These are phyloP conservation scores for Colletotrichum orbiculare DNA, from an alignment of 2,329 filamentous ascomycete genomes.

Conservation along the genomic window DNA sequence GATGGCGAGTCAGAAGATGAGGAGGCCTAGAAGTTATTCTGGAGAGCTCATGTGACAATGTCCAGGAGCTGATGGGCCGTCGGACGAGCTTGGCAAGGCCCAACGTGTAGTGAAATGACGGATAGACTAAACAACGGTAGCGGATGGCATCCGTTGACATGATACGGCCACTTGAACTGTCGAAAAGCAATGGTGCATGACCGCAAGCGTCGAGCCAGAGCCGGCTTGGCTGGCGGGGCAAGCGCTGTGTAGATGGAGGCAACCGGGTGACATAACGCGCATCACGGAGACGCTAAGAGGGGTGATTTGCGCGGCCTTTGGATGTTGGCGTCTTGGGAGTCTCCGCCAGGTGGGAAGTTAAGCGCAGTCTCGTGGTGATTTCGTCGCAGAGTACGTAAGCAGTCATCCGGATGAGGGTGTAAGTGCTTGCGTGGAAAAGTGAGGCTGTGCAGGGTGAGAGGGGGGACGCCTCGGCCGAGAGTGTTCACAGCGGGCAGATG, in stretches of 20 bases:
- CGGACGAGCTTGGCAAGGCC: not conserved
- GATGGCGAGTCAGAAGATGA: constrained; percentile 36
- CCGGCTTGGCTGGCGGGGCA: constrained; percentile 9
- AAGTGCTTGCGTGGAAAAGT: constrained; percentile 36
- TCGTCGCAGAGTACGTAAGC: constrained; percentile 23
- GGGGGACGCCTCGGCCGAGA: constrained; percentile 11
- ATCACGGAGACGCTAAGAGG: constrained; percentile 6
- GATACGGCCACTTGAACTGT: too few relatives aligned
- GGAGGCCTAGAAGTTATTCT: constrained; percentile 9
- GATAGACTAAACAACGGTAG: not conserved
- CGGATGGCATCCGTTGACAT: not conserved
- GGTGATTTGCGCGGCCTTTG: constrained; percentile 26
- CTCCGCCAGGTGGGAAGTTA: constrained; percentile 6
- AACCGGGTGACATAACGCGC: constrained; percentile 6
- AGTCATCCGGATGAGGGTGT: constrained; percentile 16
- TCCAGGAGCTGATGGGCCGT: too few relatives aligned
- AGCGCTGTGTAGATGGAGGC: constrained; percentile 2
- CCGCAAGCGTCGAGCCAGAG: not conserved
- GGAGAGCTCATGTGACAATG: too few relatives aligned
- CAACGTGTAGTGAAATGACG: not conserved
- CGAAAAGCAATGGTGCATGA: not conserved
- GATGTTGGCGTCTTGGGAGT: constrained; percentile 16
- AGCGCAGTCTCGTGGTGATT: constrained; percentile 15
- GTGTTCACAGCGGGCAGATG: too few relatives aligned
- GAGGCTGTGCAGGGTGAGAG: constrained; percentile 32